Percentiles rank a stretch among this genome's conserved stretches.
phyloP scores from a whole-genome alignment of 169 alveolate genomes.

The Plasmodium gonderi region DNA sequence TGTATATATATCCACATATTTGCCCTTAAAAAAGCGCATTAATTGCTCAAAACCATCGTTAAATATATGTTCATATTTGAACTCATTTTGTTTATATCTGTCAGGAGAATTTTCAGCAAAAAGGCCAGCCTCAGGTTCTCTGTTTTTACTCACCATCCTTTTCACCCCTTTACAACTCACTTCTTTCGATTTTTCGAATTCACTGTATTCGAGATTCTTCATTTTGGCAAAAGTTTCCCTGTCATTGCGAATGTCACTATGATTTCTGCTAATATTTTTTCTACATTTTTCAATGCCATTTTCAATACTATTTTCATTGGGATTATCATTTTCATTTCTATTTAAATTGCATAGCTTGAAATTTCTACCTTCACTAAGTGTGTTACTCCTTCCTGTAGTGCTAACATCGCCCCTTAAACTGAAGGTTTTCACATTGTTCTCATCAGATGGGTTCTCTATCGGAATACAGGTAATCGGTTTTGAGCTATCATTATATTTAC shows the following conservation, averaged over 20 bases:
- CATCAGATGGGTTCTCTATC: background rate
- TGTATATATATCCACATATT: slow-evolving; percentile 11
- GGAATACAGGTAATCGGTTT: too few species aligned
- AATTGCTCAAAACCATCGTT: slow-evolving; percentile 50
- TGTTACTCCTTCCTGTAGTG: background rate
- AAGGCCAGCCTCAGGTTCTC: background rate
- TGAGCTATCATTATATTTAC: background rate
- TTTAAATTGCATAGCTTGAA: background rate
- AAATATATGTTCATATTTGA: background rate
- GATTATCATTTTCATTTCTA: background rate
- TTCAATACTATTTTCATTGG: background rate
- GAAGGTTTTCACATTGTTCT: background rate
- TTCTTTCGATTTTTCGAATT: background rate
- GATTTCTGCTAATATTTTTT: too few species aligned
- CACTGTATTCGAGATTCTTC: background rate
- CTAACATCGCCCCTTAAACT: background rate
- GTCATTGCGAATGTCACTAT: background rate
- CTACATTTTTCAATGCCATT: too few species aligned
- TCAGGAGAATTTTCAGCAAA: background rate
- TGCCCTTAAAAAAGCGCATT: slow-evolving; percentile 24
- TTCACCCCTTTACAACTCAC: background rate
- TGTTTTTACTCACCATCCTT: too few species aligned
- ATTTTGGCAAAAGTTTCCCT: background rate
- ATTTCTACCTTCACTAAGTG: background rate
- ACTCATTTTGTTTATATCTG: background rate